Base-by-base conservation (phyloP, 768 basidiomycete species). In the Tylopilus felleus region DNA sequence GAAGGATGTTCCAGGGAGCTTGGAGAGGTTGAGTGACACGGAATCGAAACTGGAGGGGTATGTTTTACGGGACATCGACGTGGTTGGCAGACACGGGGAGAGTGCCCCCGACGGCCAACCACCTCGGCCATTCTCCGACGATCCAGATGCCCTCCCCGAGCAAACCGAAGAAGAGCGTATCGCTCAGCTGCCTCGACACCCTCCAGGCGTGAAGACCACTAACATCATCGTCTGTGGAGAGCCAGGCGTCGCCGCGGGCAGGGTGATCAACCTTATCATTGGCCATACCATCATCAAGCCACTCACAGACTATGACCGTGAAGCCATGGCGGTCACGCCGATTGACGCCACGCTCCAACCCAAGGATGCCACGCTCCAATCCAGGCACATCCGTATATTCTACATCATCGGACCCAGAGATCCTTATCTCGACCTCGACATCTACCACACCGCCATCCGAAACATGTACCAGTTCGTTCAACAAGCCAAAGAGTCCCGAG, bases 171-270 rank as follows among this genome's bases (percentile, higher is more conserved):
- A 53, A 7, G 51, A 67, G 1, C 65, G 64, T 17, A 50, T 65
- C 36, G 55, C 52, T 10, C 40, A 27, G 16, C 51, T 65, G 14
- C 63, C 55, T 8, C 53, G 42, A 16, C 63, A 68, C 44, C 61
- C 56, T 9, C 65, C 51, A 0, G 56, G 60, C 3, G 35, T 46
- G 9, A 58, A 59, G 40, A 63, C 69, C 1, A 67, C 50, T 44
- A 78, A 77, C 49, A 58, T 78, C 41, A 60, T 78, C n/a, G 36
- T 79, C 17, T 77, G 77, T 43, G 76, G 77, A 8, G 72, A 76
- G 47, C 66, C 71, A 2, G 76, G 77, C n/a, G 52, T 59, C n/a
- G 68, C 60, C 16, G 60, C 62, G 10, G 61, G 63, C 10, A 50
- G 61, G 13, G 64, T 68, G n/a, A 46, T 69, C 52, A 69, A 69